Percentiles rank a stretch among this genome's conserved stretches.
These are phyloP conservation scores for Claviceps arundinis DNA, from an alignment of 2,329 filamentous ascomycete genomes.

Conservation along the genomic window DNA sequence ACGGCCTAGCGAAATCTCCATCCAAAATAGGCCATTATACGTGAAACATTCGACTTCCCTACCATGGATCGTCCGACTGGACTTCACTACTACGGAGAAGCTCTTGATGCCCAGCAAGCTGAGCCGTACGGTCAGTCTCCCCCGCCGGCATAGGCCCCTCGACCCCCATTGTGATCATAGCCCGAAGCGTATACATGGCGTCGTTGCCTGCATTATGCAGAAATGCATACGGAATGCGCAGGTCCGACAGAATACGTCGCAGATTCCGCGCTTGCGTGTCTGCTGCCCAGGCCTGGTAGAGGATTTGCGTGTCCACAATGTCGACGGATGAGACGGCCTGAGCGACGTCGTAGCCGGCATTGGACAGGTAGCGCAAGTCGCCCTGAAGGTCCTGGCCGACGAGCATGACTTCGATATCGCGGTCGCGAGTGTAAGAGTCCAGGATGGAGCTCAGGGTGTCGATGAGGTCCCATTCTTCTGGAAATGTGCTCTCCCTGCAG, in stretches of 20 bases:
- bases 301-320: conserved; percentile 55
- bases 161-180: conserved; percentile 42
- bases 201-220: conserved; percentile 88
- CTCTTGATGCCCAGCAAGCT: not conserved
- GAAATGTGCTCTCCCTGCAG: conserved; percentile 28
- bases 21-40: too few species aligned
- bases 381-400: conserved; percentile 60
- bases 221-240: conserved; percentile 49
- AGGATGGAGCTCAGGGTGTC: conserved; percentile 25
- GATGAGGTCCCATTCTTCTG: conserved; percentile 20
- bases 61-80: not conserved
- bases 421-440: conserved; percentile 12
- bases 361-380: conserved; percentile 56
- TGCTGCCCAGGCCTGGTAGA: conserved; percentile 52
- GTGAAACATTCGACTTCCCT: too few species aligned
- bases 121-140: not conserved
- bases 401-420: conserved; percentile 47
- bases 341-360: conserved; percentile 49
- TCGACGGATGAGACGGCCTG: conserved; percentile 43
- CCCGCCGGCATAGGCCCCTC: conserved; percentile 6
- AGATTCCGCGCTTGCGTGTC: conserved; percentile 43
- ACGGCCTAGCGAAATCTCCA: too few species aligned
- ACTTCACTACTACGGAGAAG: not conserved
- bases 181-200: conserved; percentile 64
- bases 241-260: conserved; percentile 43